Percentiles rank a stretch among this genome's conserved stretches.
Evolutionary conservation across 257 asterid genomes (phyloP).

Genomic region (Paulownia fortunei): DNA sequence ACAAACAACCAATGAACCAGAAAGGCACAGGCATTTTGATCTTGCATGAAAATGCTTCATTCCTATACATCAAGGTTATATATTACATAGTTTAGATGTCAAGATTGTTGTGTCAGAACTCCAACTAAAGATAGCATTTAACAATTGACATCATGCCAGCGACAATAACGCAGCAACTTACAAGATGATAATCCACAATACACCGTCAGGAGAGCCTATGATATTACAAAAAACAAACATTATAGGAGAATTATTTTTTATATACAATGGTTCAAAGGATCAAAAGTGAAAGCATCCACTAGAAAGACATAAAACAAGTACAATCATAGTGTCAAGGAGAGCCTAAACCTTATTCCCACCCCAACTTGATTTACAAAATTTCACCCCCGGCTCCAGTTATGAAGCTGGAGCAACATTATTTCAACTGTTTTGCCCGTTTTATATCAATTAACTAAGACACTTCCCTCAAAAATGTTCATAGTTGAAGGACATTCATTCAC

Average conservation of each 20-base stretch:
- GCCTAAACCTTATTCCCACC: neutral
- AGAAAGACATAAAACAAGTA: neutral
- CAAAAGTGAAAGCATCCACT: neutral
- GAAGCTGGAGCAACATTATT: neutral
- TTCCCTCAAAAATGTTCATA: neutral
- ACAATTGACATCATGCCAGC: neutral
- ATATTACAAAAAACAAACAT: neutral
- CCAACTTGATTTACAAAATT: neutral
- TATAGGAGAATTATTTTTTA: neutral
- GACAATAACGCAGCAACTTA: neutral
- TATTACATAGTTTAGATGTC: constrained; percentile 11
- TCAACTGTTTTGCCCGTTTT: neutral
- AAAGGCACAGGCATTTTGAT: constrained; percentile 1
- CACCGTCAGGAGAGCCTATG: neutral
- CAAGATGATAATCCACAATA: constrained; percentile 1
- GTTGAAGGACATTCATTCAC: neutral
- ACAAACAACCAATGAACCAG: constrained; percentile 6
- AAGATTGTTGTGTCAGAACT: neutral
- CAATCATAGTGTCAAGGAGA: neutral
- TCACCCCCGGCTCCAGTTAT: neutral
- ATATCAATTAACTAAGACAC: constrained; percentile 10
- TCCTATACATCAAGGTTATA: constrained; percentile 1
- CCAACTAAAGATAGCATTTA: neutral
- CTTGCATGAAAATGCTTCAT: neutral
- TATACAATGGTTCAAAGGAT: neutral